phyloP scores from a whole-genome alignment of 2,329 filamentous ascomycete genomes.

The Emergomyces pasteurianus region DNA sequence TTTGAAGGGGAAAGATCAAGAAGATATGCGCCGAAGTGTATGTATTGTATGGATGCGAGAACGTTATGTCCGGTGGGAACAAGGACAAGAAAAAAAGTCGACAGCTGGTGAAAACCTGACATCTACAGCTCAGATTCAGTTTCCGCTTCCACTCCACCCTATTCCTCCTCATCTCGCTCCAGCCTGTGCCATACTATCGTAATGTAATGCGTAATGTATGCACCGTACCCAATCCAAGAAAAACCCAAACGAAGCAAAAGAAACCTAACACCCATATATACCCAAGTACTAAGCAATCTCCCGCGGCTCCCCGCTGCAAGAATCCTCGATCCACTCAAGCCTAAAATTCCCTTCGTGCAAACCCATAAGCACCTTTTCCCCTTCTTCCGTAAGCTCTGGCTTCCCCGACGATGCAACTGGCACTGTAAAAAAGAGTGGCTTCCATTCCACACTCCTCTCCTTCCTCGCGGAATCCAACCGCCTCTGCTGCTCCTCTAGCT shows the following conservation, averaged over 20 bases:
- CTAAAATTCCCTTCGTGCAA: slow-evolving; percentile 42
- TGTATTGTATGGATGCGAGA: neutral
- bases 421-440: slow-evolving; percentile 75
- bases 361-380: slow-evolving; percentile 44
- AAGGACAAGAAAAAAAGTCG: neutral
- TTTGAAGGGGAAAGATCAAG: neutral
- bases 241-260: neutral
- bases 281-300: neutral
- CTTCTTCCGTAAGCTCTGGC: slow-evolving; percentile 52
- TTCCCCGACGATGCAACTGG: slow-evolving; percentile 48
- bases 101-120: neutral
- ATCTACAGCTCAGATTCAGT: neutral
- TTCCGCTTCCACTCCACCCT: neutral
- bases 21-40: neutral
- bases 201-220: neutral
- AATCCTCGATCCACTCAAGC: slow-evolving; percentile 30
- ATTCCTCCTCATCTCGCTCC: neutral
- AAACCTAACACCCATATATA: slow-evolving; percentile 16
- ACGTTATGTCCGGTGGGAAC: neutral
- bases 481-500: slow-evolving; percentile 82
- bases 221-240: neutral
- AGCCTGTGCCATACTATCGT: neutral
- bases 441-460: slow-evolving; percentile 55
- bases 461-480: slow-evolving; percentile 73
- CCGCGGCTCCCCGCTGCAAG: neutral